A percentile compares a stretch with the other conserved stretches of the same genome.
These are phyloP conservation scores for Penicillium arizonense DNA, from an alignment of 495 filamentous ascomycete genomes.

Conservation along the genomic window DNA sequence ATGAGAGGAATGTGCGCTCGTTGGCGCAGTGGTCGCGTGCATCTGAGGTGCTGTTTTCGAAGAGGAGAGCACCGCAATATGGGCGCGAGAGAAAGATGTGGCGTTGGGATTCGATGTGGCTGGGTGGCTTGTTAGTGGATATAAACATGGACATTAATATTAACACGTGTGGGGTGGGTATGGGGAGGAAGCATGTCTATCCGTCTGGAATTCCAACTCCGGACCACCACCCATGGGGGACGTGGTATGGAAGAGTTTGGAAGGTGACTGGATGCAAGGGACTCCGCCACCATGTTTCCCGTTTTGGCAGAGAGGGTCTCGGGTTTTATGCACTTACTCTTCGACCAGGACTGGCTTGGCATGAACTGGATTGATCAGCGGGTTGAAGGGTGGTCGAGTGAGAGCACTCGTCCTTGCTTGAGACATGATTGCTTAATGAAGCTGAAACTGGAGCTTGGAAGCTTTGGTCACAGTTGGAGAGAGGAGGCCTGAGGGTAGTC, in stretches of 20 bases:
- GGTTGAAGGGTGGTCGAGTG: slow-evolving; percentile 31
- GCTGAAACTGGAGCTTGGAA: neutral
- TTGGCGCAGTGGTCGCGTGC: slow-evolving; percentile 67
- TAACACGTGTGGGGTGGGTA: too few relatives aligned
- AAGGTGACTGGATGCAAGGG: too few relatives aligned
- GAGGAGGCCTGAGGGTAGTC: neutral
- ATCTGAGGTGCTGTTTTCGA: slow-evolving; percentile 85
- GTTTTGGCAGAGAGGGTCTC: neutral
- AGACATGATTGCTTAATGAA: slow-evolving; percentile 10
- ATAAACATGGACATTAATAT: too few relatives aligned
- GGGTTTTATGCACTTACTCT: slow-evolving; percentile 29
- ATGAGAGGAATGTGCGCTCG: slow-evolving; percentile 81
- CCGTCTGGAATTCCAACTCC: too few relatives aligned
- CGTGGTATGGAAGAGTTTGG: too few relatives aligned
- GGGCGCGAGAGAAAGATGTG: slow-evolving; percentile 70
- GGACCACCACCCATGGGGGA: too few relatives aligned
- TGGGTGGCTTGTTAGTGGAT: slow-evolving; percentile 2
- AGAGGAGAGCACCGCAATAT: slow-evolving; percentile 73
- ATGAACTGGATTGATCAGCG: slow-evolving; percentile 36
- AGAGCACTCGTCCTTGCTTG: slow-evolving; percentile 1
- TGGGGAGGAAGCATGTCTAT: too few relatives aligned
- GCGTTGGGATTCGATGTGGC: slow-evolving; percentile 30
- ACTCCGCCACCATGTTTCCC: too few relatives aligned
- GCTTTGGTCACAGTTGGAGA: too few relatives aligned
- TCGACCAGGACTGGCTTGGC: slow-evolving; percentile 38